A percentile compares a stretch with the other conserved stretches of the same genome.
phyloP scores from a whole-genome alignment of 176 grass and related monocot species.

The Chloris gayana region DNA sequence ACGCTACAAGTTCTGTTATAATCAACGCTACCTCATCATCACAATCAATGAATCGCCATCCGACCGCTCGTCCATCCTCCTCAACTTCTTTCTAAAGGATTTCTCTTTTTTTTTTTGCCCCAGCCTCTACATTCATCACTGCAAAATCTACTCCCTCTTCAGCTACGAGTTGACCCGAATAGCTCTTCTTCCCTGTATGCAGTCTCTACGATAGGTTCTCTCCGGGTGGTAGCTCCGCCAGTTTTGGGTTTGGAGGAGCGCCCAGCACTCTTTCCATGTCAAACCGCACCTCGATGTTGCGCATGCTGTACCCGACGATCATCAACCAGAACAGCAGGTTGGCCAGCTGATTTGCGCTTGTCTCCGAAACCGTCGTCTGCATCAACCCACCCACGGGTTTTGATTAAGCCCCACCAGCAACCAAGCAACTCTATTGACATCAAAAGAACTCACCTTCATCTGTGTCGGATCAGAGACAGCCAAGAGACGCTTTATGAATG shows the following conservation, averaged over 20 bases:
- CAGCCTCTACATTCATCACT: not conserved
- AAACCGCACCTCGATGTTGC: slow-evolving; percentile 91
- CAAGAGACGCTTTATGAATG: slow-evolving; percentile 89
- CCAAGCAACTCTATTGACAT: not conserved
- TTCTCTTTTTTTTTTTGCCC: too few relatives aligned
- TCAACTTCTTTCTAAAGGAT: not conserved
- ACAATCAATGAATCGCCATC: not conserved
- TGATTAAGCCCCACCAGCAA: not conserved
- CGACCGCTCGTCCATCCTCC: not conserved
- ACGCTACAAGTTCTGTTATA: not conserved
- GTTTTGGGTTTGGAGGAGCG: slow-evolving; percentile 46
- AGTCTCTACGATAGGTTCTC: slow-evolving; percentile 34
- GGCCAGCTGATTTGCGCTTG: slow-evolving; percentile 73
- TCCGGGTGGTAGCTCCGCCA: slow-evolving; percentile 74
- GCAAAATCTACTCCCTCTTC: not conserved
- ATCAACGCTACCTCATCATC: not conserved
- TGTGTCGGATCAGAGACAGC: slow-evolving; percentile 79
- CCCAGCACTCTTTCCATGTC: slow-evolving; percentile 94
- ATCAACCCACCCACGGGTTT: not conserved
- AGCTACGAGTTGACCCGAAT: not conserved
- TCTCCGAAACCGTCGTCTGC: slow-evolving; percentile 74
- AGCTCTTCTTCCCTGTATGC: too few relatives aligned
- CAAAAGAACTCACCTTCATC: slow-evolving; percentile 66
- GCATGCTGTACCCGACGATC: slow-evolving; percentile 91
- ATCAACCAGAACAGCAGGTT: slow-evolving; percentile 90